phyloP scores from a whole-genome alignment of 2,329 filamentous ascomycete species.

The Albifimbria verrucaria region DNA sequence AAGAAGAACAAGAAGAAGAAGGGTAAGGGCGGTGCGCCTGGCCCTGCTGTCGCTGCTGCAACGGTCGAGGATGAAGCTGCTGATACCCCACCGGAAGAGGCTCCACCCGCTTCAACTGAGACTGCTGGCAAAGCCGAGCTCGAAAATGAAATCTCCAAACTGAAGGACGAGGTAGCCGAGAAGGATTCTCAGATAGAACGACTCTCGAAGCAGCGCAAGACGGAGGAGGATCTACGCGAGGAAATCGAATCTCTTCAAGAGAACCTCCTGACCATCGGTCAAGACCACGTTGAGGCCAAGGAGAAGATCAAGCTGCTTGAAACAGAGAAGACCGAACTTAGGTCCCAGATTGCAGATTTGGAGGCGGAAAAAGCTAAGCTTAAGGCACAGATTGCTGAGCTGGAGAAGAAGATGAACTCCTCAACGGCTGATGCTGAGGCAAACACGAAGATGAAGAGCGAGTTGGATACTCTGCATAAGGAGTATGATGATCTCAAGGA shows the following conservation, averaged over 20 bases:
- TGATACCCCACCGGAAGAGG: constrained; percentile 33
- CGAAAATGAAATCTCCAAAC: constrained; percentile 45
- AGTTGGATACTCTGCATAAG: constrained; percentile 53
- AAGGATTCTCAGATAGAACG: constrained; percentile 73
- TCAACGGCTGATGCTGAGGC: constrained; percentile 33
- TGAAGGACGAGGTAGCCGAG: constrained; percentile 52
- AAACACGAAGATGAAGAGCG: constrained; percentile 54
- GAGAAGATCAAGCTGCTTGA: constrained; percentile 70
- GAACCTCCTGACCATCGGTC: constrained; percentile 72
- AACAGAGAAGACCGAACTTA: constrained; percentile 63
- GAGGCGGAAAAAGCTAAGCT: constrained; percentile 62
- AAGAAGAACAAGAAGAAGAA: constrained; percentile 90
- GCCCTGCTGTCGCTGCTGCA: constrained; percentile 20
- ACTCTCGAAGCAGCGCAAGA: constrained; percentile 66
- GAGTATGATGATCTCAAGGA: constrained; percentile 67
- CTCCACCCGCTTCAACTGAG: constrained; percentile 25
- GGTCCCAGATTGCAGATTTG: constrained; percentile 59
- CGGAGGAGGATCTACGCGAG: constrained; percentile 75
- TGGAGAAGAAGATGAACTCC: constrained; percentile 66
- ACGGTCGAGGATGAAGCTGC: constrained; percentile 34
- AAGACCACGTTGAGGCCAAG: constrained; percentile 81
- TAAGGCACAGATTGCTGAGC: constrained; percentile 56
- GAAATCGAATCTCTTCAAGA: constrained; percentile 84
- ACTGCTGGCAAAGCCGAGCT: constrained; percentile 33
- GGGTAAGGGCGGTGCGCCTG: constrained; percentile 65